phyloP scores from a whole-genome alignment of 176 grass and related monocot species.

The Bothriochloa decipiens region DNA sequence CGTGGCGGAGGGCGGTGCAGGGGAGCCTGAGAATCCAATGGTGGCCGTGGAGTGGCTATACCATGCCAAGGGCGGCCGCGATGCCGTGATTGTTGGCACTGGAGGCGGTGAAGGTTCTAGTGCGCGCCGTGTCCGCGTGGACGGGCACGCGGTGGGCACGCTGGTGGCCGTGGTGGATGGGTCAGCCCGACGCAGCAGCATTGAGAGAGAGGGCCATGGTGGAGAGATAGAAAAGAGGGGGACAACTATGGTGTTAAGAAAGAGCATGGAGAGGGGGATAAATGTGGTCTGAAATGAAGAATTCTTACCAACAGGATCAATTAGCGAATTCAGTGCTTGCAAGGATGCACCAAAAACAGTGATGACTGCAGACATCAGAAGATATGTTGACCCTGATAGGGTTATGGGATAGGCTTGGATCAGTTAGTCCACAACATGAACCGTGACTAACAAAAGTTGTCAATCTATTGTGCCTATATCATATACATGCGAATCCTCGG shows the following conservation, averaged over 20 bases:
- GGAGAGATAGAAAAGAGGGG: background rate
- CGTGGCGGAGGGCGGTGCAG: background rate
- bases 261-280: background rate
- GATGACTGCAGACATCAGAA: background rate
- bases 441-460: background rate
- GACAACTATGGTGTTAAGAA: background rate
- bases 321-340: background rate
- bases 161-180: background rate
- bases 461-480: background rate
- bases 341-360: background rate
- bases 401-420: background rate
- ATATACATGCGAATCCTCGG: background rate
- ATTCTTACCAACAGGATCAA: background rate
- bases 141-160: background rate
- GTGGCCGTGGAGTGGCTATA: too few species aligned
- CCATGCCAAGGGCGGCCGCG: background rate
- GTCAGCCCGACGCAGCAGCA: background rate
- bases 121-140: background rate
- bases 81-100: background rate
- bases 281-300: conserved; percentile 1
- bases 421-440: background rate
- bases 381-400: background rate
- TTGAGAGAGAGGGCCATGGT: background rate
- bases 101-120: background rate
- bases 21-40: background rate